phyloP scores from a whole-genome alignment of 495 filamentous ascomycete species.

The Penicillium dipodomyicola region DNA sequence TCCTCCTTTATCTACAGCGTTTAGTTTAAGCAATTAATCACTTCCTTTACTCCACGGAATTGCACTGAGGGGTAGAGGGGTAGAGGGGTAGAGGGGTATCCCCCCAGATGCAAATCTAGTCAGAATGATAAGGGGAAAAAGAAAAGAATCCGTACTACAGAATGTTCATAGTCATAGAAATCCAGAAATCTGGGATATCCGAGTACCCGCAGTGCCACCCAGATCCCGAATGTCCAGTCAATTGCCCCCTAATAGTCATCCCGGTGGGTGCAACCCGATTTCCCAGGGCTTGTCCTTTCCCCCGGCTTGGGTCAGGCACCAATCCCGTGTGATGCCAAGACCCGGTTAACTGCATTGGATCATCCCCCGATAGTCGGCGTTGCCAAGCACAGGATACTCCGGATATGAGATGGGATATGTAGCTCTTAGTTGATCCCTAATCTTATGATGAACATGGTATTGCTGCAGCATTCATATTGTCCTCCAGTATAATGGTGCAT shows the following conservation, averaged over 20 bases:
- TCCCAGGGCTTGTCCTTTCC: not conserved
- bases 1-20: conserved; percentile 10
- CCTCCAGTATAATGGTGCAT: not conserved
- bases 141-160: not conserved
- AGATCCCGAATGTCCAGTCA: conserved; percentile 2
- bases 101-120: too few relatives aligned
- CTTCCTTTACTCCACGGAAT: conserved; percentile 3
- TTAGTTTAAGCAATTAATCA: not conserved
- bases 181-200: not conserved
- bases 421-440: not conserved
- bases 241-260: not conserved
- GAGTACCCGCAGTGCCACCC: not conserved
- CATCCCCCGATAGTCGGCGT: conserved; percentile 11
- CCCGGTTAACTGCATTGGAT: conserved; percentile 14
- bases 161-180: not conserved
- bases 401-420: not conserved
- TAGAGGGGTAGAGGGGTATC: not conserved
- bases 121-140: not conserved
- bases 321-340: conserved; percentile 15
- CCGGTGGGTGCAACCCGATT: not conserved
- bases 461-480: not conserved
- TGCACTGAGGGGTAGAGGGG: conserved; percentile 7
- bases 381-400: not conserved
- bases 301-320: conserved; percentile 10
- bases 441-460: not conserved